A percentile compares a stretch with the other conserved stretches of the same genome.
Evolutionary conservation across 73 alveolate species (phyloP).

Genomic region (Paramecium sonneborni): DNA sequence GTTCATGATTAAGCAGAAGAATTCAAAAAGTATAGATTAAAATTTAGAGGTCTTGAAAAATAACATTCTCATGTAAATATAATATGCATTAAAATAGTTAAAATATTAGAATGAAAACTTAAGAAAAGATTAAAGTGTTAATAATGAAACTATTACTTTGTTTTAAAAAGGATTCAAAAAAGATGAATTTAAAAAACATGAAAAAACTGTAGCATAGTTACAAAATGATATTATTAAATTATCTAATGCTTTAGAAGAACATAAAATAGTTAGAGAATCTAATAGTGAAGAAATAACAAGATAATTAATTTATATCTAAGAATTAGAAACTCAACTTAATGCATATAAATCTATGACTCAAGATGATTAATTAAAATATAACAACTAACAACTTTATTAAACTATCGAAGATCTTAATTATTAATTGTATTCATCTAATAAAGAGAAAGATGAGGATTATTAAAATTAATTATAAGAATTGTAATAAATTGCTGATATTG

Average conservation of each 20-base stretch:
- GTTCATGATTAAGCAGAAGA: slow-evolving; percentile 11
- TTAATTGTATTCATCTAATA: neutral
- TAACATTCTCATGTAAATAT: neutral
- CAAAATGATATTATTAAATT: slow-evolving; percentile 24
- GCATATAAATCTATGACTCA: neutral
- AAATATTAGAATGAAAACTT: slow-evolving; percentile 14
- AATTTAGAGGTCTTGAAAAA: neutral
- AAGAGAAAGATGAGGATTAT: neutral
- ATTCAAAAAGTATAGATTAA: neutral
- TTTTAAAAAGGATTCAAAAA: slow-evolving; percentile 21
- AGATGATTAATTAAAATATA: neutral
- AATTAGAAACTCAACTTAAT: neutral
- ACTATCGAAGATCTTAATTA: neutral
- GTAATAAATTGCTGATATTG: neutral
- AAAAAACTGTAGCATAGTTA: slow-evolving; percentile 7
- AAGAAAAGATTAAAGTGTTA: neutral
- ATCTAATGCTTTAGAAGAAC: slow-evolving; percentile 28
- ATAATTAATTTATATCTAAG: neutral
- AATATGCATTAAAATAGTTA: neutral
- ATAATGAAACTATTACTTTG: neutral
- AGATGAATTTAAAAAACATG: slow-evolving; percentile 42
- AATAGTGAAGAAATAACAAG: slow-evolving; percentile 14
- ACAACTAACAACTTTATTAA: neutral
- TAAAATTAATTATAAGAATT: neutral
- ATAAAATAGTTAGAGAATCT: slow-evolving; percentile 34